A percentile compares a stretch with the other conserved stretches of the same genome.
phyloP scores from a whole-genome alignment of 2,329 filamentous ascomycete species.

The Colletotrichum limetticola region DNA sequence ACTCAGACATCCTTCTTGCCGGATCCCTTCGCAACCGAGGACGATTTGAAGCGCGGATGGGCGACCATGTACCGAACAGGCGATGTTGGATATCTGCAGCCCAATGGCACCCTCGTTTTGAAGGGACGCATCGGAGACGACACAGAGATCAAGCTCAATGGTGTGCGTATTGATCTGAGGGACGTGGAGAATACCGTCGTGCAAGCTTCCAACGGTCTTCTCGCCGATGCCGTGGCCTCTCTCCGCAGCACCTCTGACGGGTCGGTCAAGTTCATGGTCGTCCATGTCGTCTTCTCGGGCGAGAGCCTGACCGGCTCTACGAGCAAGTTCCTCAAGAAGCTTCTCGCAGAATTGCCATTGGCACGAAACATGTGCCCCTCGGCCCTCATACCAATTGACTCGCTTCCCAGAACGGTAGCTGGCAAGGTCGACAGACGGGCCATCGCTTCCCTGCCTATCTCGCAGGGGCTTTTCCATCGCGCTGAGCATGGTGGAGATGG shows the following conservation, averaged over 20 bases:
- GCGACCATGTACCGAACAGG: neutral
- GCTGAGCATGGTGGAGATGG: neutral
- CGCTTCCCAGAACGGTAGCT: neutral
- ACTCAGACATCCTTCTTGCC: neutral
- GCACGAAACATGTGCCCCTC: slow-evolving; percentile 49
- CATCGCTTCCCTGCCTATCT: slow-evolving; percentile 39
- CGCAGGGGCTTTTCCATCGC: slow-evolving; percentile 8
- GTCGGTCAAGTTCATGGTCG: slow-evolving; percentile 39
- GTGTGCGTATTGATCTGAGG: slow-evolving; percentile 56
- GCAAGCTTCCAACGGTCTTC: slow-evolving; percentile 24
- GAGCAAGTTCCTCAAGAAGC: slow-evolving; percentile 29
- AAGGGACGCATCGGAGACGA: slow-evolving; percentile 53
- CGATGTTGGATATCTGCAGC: neutral
- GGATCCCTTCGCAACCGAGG: neutral
- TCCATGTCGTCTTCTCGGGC: slow-evolving; percentile 39
- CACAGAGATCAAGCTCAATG: slow-evolving; percentile 57
- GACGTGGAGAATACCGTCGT: slow-evolving; percentile 48
- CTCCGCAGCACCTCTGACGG: slow-evolving; percentile 30
- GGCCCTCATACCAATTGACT: slow-evolving; percentile 39
- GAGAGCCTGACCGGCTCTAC: neutral
- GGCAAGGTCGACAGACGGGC: slow-evolving; percentile 29
- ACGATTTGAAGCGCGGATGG: neutral
- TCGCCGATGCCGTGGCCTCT: slow-evolving; percentile 39
- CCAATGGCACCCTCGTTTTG: slow-evolving; percentile 21
- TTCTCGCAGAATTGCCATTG: slow-evolving; percentile 37